These are phyloP conservation scores for Vinca minor DNA, from an alignment of 257 asterid genomes.

Conservation along the genomic window DNA sequence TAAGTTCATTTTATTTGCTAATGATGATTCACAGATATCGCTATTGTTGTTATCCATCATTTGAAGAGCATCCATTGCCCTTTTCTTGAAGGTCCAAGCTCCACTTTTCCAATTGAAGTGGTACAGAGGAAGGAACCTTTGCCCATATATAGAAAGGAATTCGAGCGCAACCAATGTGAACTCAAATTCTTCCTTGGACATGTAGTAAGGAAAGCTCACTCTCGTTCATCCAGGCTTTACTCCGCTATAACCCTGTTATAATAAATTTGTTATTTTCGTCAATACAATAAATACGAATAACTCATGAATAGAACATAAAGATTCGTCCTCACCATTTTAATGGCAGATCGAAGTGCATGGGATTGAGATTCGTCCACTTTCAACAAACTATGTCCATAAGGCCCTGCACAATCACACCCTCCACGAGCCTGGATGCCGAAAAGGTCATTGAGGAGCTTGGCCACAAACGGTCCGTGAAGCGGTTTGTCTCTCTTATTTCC, in stretches of 20 bases:
- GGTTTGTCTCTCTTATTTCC: constrained; percentile 31
- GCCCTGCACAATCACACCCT: constrained; percentile 64
- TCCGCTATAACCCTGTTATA: constrained; percentile 47
- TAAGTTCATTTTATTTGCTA: constrained; percentile 3
- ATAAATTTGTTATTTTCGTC: fast-evolving
- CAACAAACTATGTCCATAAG: constrained; percentile 54
- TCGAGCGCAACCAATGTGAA: constrained; percentile 48
- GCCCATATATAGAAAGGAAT: constrained; percentile 48
- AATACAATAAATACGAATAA: no score
- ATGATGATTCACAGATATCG: constrained; percentile 1
- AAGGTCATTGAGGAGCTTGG: constrained; percentile 64
- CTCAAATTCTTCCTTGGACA: constrained; percentile 52
- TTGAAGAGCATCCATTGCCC: not conserved
- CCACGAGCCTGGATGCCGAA: constrained; percentile 65
- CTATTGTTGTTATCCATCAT: not conserved
- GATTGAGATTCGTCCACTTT: constrained; percentile 31
- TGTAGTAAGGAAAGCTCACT: constrained; percentile 63
- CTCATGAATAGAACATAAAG: no score
- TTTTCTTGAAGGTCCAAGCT: constrained; percentile 45
- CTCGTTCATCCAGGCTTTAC: constrained; percentile 77
- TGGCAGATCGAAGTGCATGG: constrained; percentile 30
- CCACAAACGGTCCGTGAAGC: constrained; percentile 54
- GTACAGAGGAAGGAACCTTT: constrained; percentile 43
- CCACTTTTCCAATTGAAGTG: constrained; percentile 50
- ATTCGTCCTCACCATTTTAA: constrained; percentile 29